Base-by-base conservation (phyloP, 495 filamentous ascomycete genomes). In the Saxispiralis lemnorum region DNA sequence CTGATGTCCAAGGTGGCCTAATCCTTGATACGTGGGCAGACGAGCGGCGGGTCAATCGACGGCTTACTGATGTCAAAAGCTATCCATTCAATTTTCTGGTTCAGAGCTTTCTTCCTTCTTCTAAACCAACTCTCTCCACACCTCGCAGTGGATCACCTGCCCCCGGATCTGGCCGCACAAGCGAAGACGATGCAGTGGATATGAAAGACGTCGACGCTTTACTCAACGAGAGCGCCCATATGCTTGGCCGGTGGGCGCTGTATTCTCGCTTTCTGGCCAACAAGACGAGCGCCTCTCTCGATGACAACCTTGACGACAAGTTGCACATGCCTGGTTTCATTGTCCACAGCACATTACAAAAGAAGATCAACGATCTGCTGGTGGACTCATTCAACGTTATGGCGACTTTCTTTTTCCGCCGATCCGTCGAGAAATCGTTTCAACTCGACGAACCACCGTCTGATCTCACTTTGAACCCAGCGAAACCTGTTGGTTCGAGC, bases 61-160 rank as follows among this genome's bases (percentile, higher is more conserved):
- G 79, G 53, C 65, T 97, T 51, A 95, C 81, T 9, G 89, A 97
- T 56, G 79, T 93, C 56, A 93, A 83, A 63, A 89, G 83, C 17
- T 97, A 97, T 60, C 88, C 89, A 7, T 97, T 93, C 57, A 89
- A 85, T 0, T 97, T 96, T 55, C 63, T 97, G 37, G 86, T 96
- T 0, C 86, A 95, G 63, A 93, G 85, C 56, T 96, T 93, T 62
- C 59, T 94, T 31, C 76, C 83, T 0, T 67, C 73, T 31, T 78
- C 79, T 46, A 54, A 56, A 43, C 17, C 55, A 41, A 35, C 43
- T 37, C 47, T 48, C 42, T 44, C 58, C 38, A 44, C 60, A 0
- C 66, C 66, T 17, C 66, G 67, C 17, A 58, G 75, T 5, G 66
- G 62, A 18, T 87, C 84, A 4, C 85, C 85, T 7, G 79, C 79